Evolutionary conservation across 495 filamentous ascomycete genomes (phyloP).

Genomic region (Xylaria acuta): DNA sequence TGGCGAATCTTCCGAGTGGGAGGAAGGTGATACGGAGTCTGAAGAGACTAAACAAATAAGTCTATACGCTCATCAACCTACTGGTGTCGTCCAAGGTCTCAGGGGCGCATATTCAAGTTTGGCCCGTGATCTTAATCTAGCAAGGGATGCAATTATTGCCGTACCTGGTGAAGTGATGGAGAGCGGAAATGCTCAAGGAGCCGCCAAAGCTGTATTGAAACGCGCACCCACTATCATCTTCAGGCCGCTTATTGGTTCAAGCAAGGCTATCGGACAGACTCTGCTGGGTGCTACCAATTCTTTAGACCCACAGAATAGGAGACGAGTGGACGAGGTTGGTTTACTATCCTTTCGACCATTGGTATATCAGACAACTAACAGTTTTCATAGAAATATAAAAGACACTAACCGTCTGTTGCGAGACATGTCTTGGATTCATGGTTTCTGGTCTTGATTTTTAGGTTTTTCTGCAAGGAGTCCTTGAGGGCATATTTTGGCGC

Average conservation of each 20-base stretch:
- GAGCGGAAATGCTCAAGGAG: conserved; percentile 80
- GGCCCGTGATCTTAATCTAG: conserved; percentile 81
- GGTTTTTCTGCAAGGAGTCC: conserved; percentile 22
- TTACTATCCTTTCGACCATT: background rate
- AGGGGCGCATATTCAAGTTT: conserved; percentile 81
- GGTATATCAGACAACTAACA: conserved; percentile 31
- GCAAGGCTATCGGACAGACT: conserved; percentile 87
- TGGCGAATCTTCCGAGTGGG: conserved; percentile 54
- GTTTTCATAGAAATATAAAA: conserved; percentile 49
- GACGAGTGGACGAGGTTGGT: conserved; percentile 87
- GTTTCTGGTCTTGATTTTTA: conserved; percentile 14
- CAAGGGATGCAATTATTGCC: conserved; percentile 91
- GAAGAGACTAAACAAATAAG: conserved; percentile 79
- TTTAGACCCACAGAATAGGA: conserved; percentile 81
- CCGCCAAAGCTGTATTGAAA: conserved; percentile 77
- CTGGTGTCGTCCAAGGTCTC: conserved; percentile 84
- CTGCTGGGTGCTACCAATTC: conserved; percentile 93
- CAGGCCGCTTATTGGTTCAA: conserved; percentile 86
- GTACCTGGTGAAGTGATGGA: conserved; percentile 92
- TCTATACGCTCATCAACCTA: conserved; percentile 90
- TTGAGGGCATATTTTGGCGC: conserved; percentile 25
- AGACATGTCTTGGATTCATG: conserved; percentile 13
- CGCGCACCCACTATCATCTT: conserved; percentile 90
- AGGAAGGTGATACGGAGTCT: conserved; percentile 67
- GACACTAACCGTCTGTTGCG: conserved; percentile 32